phyloP scores from a whole-genome alignment of 2,329 filamentous ascomycete species.

The Drechslerella coelobrocha region DNA sequence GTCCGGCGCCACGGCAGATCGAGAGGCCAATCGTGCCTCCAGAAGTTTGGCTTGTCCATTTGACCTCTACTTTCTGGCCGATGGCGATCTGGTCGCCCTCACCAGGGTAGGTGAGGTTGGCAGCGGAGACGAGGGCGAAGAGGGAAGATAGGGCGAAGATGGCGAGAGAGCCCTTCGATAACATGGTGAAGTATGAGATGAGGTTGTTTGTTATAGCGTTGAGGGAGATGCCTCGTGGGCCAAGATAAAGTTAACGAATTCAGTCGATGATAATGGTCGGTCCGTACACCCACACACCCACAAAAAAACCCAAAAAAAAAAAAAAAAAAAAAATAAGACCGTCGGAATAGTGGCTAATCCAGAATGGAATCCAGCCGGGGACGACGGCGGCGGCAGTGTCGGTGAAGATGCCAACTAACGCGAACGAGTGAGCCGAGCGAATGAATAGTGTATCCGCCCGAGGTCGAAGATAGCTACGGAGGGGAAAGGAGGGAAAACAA shows the following conservation, averaged over 20 bases:
- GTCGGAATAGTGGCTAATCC: too few relatives aligned
- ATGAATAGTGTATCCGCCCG: neutral
- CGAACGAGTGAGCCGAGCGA: too few relatives aligned
- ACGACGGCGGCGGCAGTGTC: too few relatives aligned
- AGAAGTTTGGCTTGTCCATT: constrained; percentile 11
- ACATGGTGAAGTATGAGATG: constrained; percentile 15
- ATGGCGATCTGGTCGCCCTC: neutral
- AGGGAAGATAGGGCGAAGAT: constrained; percentile 27
- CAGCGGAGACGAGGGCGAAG: constrained; percentile 15
- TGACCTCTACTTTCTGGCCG: constrained; percentile 22
- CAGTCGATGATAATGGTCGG: too few relatives aligned
- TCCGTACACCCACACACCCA: too few relatives aligned
- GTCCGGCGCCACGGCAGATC: constrained; percentile 9
- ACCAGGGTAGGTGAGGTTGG: constrained; percentile 15
- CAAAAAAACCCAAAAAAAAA: too few relatives aligned
- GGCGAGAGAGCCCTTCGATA: constrained; percentile 27
- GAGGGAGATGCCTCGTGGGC: constrained; percentile 1
- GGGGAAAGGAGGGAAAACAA: too few relatives aligned
- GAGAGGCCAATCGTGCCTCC: neutral
- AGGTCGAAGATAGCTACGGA: too few relatives aligned
- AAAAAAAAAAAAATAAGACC: too few relatives aligned
- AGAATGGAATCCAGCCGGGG: too few relatives aligned
- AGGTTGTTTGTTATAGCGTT: too few relatives aligned
- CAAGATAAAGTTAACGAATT: neutral
- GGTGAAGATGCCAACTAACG: too few relatives aligned